phyloP scores from a whole-genome alignment of 2,329 filamentous ascomycete genomes.

The Monilinia vaccinii-corymbosi region DNA sequence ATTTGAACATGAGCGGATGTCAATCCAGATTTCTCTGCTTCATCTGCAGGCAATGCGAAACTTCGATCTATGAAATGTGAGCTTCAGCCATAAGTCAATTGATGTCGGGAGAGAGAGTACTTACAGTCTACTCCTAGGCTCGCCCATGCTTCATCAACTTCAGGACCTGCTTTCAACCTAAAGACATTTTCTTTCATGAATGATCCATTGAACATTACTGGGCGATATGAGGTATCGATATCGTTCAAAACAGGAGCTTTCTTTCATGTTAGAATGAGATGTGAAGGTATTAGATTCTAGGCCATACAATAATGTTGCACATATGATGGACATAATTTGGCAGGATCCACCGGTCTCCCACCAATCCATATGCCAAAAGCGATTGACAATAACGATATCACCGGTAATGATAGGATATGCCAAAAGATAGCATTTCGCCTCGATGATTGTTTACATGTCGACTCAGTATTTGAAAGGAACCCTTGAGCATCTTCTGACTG shows the following conservation, averaged over 20 bases:
- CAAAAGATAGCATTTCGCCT: neutral
- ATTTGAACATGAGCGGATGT: conserved; percentile 41
- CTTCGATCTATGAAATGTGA: conserved; percentile 23
- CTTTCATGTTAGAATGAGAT: conserved; percentile 4
- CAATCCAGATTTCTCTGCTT: conserved; percentile 37
- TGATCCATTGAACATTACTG: conserved; percentile 41
- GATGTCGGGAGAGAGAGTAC: neutral
- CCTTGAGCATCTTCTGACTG: conserved; percentile 10
- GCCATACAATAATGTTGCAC: conserved; percentile 14
- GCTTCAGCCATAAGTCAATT: neutral
- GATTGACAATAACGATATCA: conserved; percentile 7
- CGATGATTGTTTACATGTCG: neutral
- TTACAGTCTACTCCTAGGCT: conserved; percentile 41
- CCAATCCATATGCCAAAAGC: conserved; percentile 13
- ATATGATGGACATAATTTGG: conserved; percentile 11
- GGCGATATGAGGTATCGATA: conserved; percentile 34
- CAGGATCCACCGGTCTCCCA: conserved; percentile 1
- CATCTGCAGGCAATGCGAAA: conserved; percentile 33
- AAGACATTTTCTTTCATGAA: conserved; percentile 44
- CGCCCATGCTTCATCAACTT: conserved; percentile 45
- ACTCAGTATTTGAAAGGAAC: neutral
- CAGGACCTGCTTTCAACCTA: conserved; percentile 36
- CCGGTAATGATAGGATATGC: conserved; percentile 3
- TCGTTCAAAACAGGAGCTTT: conserved; percentile 32
- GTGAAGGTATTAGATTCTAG: neutral